A percentile compares a stretch with the other conserved stretches of the same genome.
Evolutionary conservation across 106 monocot genomes (phyloP).

Genomic region (Phalaenopsis equestris): DNA sequence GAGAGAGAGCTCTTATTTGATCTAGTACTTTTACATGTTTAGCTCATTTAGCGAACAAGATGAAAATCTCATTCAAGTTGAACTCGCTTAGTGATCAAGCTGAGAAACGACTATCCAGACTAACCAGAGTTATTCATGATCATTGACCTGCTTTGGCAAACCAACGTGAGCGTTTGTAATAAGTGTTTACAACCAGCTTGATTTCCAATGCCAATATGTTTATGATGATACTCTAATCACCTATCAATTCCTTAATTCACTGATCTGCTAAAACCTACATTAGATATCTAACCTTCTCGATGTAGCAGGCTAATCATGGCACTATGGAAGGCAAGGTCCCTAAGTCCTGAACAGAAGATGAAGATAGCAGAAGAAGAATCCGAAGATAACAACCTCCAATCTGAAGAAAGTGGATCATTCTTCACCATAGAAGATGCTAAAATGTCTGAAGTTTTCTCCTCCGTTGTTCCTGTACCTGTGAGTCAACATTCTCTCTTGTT

Average conservation of each 20-base stretch:
- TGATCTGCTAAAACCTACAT: background rate
- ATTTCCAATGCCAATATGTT: no score
- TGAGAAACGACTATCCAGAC: no score
- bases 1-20: no score
- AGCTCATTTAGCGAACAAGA: no score
- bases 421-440: constrained; percentile 46
- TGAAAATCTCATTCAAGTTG: no score
- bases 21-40: no score
- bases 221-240: no score
- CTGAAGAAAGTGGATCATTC: constrained; percentile 45
- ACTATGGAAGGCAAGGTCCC: constrained; percentile 63
- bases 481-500: background rate
- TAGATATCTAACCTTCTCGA: background rate
- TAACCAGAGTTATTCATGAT: no score
- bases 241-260: background rate
- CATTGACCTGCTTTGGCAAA: no score
- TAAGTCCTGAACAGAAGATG: constrained; percentile 67
- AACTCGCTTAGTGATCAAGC: no score
- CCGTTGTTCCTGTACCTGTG: constrained; percentile 38
- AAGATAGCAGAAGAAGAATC: constrained; percentile 65
- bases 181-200: no score
- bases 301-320: constrained; percentile 70
- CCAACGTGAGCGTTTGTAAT: no score
- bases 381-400: constrained; percentile 27
- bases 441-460: constrained; percentile 57